These are phyloP conservation scores for Solanum pennellii DNA, from an alignment of 257 asterid genomes.

Conservation along the genomic window DNA sequence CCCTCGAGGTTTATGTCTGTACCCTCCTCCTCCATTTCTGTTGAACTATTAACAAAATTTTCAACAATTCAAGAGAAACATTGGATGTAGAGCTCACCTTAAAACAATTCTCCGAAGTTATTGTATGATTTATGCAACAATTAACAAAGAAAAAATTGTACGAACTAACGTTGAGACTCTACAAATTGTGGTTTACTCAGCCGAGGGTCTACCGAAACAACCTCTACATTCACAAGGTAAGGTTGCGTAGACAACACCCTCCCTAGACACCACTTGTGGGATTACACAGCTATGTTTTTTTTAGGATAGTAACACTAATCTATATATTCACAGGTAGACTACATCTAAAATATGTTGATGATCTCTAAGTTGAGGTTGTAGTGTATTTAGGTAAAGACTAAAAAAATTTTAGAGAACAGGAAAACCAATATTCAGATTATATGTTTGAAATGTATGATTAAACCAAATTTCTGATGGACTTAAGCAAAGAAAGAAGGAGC, in stretches of 20 bases:
- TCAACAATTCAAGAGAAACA: background rate
- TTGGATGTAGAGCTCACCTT: background rate
- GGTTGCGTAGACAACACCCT: background rate
- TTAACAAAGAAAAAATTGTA: background rate
- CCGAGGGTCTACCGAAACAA: background rate
- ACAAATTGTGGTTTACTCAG: background rate
- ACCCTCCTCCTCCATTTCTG: background rate
- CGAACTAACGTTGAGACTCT: background rate
- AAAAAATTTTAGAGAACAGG: background rate
- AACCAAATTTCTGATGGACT: background rate
- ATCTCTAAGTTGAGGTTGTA: background rate
- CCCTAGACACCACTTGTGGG: background rate
- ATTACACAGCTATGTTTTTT: background rate
- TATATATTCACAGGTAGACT: too few relatives aligned
- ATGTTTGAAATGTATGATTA: background rate
- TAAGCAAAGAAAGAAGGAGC: background rate
- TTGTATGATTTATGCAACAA: background rate
- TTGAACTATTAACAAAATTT: background rate
- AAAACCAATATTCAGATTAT: background rate
- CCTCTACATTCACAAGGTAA: background rate
- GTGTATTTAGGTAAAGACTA: background rate
- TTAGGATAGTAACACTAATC: too few relatives aligned
- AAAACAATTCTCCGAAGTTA: background rate
- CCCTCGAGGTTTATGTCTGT: background rate
- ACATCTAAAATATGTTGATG: background rate